Evolutionary conservation across 2,329 filamentous ascomycete species (phyloP), one percentile per base, ranked within the genome.

Genomic region (Geosmithia putterillii): DNA sequence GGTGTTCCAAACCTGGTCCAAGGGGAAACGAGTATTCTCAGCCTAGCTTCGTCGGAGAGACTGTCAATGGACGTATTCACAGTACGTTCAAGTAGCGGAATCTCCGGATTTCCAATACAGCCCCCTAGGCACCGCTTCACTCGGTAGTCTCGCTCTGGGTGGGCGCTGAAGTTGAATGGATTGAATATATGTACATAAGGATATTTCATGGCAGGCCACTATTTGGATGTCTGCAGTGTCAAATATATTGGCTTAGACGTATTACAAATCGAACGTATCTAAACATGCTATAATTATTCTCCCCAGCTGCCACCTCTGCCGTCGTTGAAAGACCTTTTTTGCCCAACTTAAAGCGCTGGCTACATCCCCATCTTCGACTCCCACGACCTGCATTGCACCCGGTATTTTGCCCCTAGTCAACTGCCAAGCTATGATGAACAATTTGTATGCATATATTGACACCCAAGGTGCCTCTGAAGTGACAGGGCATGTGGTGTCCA

Each of bases 1-100:
- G 19, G 61, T 76, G 1, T 48, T 51, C 42, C 63, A 76, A 61
- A 78, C 74, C 1, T 78, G 73, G 73, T 71, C 70, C 48, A 62
- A 59, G 7, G 74, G 74, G 1, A 50, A 50, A 41, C 59, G 51
- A 48, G 66, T 72, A 2, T 72, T 51, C 38, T 40, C 47, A 18
- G 47, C 45, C n/a, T n/a, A n/a, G n/a, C n/a, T n/a, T n/a, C n/a
- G n/a, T n/a, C n/a, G n/a, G n/a, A n/a, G n/a, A n/a, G n/a, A n/a
- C n/a, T n/a, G n/a, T n/a, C n/a, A n/a, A n/a, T n/a, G n/a, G n/a
- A n/a, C n/a, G n/a, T n/a, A n/a, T n/a, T n/a, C n/a, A n/a, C n/a
- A n/a, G n/a, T n/a, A n/a, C n/a, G n/a, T n/a, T n/a, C n/a, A n/a
- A n/a, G n/a, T n/a, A n/a, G n/a, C n/a, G n/a, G n/a, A n/a, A n/a